Evolutionary conservation across 208 protist species (phyloP).

Genomic region (Angomonas deanei): DNA sequence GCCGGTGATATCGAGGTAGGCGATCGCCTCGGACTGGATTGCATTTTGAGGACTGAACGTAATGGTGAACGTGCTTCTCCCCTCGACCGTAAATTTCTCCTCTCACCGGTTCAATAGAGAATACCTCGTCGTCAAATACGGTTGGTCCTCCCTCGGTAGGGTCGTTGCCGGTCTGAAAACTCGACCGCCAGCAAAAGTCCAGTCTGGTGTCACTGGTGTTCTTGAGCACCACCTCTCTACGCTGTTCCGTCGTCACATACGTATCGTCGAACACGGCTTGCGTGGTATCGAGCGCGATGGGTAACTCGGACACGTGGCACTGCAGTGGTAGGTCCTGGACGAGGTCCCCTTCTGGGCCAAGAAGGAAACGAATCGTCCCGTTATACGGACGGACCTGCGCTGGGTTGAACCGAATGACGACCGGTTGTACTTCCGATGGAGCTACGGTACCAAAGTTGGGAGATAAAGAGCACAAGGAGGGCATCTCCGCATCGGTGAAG

Average conservation of each 20-base stretch:
- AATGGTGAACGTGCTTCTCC: constrained; percentile 77
- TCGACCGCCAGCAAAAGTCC: constrained; percentile 76
- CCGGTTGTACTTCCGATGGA: constrained; percentile 49
- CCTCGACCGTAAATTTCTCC: constrained; percentile 82
- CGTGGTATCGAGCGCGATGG: constrained; percentile 56
- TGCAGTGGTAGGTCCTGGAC: constrained; percentile 61
- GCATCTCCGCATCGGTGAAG: constrained; percentile 12
- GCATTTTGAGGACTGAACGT: constrained; percentile 88
- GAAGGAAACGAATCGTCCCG: constrained; percentile 62
- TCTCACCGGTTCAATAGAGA: constrained; percentile 79
- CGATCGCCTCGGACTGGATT: constrained; percentile 51
- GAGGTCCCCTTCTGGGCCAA: constrained; percentile 78
- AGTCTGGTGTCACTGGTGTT: constrained; percentile 85
- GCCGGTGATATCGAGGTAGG: constrained; percentile 85
- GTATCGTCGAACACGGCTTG: constrained; percentile 74
- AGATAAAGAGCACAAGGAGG: constrained; percentile 4
- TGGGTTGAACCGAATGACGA: constrained; percentile 56
- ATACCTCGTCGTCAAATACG: constrained; percentile 65
- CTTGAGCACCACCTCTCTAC: constrained; percentile 71
- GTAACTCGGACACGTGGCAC: constrained; percentile 62
- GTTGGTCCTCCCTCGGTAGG: constrained; percentile 9
- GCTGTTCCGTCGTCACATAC: constrained; percentile 88
- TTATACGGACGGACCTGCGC: constrained; percentile 9
- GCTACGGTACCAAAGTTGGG: constrained; percentile 60
- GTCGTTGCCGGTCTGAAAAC: constrained; percentile 14